These are phyloP conservation scores for Monilinia fructicola DNA, from an alignment of 2,329 filamentous ascomycete species.

Conservation along the genomic window DNA sequence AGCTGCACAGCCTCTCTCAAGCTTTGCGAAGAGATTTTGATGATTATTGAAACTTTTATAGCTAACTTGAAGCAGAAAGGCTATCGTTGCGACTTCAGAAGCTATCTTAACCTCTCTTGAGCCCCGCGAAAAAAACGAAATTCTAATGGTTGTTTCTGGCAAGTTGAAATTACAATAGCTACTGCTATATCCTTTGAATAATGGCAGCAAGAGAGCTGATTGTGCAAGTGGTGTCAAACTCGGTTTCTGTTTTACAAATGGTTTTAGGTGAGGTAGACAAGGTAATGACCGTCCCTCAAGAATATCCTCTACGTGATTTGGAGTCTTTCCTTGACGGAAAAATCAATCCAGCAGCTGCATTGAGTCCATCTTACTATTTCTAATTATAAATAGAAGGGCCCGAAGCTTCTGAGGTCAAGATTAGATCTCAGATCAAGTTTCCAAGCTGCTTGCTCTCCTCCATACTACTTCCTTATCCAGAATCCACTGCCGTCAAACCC, in stretches of 20 bases:
- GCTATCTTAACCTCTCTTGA: not conserved
- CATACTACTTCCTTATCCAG: not conserved
- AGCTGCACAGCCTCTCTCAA: not conserved
- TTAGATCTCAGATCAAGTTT: not conserved
- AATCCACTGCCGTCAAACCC: not conserved
- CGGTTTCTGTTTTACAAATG: not conserved
- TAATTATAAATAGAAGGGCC: not conserved
- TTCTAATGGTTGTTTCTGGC: not conserved
- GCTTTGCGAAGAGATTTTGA: not conserved
- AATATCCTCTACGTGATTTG: not conserved
- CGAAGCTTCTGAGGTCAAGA: not conserved
- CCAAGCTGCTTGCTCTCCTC: not conserved
- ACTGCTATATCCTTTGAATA: not conserved
- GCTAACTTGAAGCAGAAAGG: not conserved
- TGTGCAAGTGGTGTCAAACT: not conserved
- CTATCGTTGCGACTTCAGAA: not conserved
- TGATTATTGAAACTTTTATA: not conserved
- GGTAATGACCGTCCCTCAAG: not conserved
- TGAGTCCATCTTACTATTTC: not conserved
- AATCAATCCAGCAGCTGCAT: not conserved
- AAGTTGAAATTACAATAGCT: not conserved
- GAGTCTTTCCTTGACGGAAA: not conserved
- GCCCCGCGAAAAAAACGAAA: not conserved
- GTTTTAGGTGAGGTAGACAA: not conserved
- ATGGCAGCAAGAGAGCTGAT: not conserved